Evolutionary conservation across 768 basidiomycete species (phyloP), one percentile per base, ranked within the genome.

Genomic region (Candolleomyces aberdarensis): DNA sequence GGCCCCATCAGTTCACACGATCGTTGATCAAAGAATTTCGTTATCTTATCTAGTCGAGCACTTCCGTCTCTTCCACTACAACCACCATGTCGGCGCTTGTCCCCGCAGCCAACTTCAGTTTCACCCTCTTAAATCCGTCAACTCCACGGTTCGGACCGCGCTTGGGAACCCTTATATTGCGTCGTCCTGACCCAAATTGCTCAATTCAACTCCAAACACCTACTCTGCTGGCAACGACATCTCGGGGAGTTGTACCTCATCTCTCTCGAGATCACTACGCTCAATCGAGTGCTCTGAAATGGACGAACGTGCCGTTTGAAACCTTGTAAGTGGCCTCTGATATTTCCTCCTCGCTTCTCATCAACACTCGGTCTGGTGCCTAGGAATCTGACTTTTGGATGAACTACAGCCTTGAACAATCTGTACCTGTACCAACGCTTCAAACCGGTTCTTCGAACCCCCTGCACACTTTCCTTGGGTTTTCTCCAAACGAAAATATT

Each of bases 281-380:
- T 19, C 39, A n/a, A 17, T 39, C 32, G 19, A 82, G 82, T 1
- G 65, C 84, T 0, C 80, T 91, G 36, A 78, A 71, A 60, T 90
- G 88, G 83, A 71, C 89, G 0, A 81, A 89, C 62, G 74, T 92
- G 0, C 85, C 91, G 0, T 93, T 92, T 67, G 92, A 94, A 73
- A 81, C 86, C 19, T 94, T 93, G 92, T 93, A 72, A 83, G 87
- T 80, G 9, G 17, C 17, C 1, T 11, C 29, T 15, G 31, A 3
- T 54, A 9, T 31, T 41, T 6, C 22, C 43, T 56, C 61, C 50
- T 36, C 36, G 36, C 11, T 11, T 7, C 49, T 59, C 50, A 20
- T 46, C 44, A 17, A 46, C 19, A 46, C 19, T 46, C 5, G 19
- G 44, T 54, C 19, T 29, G 51, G 14, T 41, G 50, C n/a, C 20